phyloP scores from a whole-genome alignment of 345 rosid species.

The Bruguiera gymnorhiza region DNA sequence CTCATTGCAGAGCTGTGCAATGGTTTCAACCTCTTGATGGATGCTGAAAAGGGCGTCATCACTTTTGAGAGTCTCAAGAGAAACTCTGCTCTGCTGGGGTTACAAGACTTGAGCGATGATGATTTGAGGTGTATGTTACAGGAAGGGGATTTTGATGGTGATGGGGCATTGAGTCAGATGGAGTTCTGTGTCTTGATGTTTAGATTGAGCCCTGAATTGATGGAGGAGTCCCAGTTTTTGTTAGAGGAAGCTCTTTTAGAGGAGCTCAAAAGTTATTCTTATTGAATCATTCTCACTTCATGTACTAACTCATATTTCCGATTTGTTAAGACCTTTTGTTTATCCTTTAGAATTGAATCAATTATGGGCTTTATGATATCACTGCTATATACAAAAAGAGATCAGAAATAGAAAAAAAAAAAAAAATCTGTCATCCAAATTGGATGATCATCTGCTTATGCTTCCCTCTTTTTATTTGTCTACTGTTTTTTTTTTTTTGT shows the following conservation, averaged over 20 bases:
- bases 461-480: too few species aligned
- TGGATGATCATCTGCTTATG: too few species aligned
- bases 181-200: slow-evolving; percentile 95
- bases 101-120: slow-evolving; percentile 68
- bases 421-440: too few species aligned
- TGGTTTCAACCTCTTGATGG: slow-evolving; percentile 72
- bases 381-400: too few species aligned
- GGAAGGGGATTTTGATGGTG: slow-evolving; percentile 77
- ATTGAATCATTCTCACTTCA: background rate
- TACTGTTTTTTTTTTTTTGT: too few species aligned
- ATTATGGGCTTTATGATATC: too few species aligned
- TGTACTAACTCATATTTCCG: background rate
- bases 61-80: slow-evolving; percentile 63
- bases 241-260: slow-evolving; percentile 59
- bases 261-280: slow-evolving; percentile 34
- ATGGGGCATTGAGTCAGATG: slow-evolving; percentile 78
- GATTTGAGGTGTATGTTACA: slow-evolving; percentile 61
- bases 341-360: too few species aligned
- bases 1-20: slow-evolving; percentile 73
- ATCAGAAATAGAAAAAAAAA: too few species aligned
- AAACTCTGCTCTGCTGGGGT: slow-evolving; percentile 59
- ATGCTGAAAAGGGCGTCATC: slow-evolving; percentile 59
- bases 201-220: slow-evolving; percentile 75
- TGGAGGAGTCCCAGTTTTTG: slow-evolving; percentile 65
- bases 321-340: too few species aligned